Evolutionary conservation across 140 eudicot species (phyloP).

Genomic region (Flaveria floridana): DNA sequence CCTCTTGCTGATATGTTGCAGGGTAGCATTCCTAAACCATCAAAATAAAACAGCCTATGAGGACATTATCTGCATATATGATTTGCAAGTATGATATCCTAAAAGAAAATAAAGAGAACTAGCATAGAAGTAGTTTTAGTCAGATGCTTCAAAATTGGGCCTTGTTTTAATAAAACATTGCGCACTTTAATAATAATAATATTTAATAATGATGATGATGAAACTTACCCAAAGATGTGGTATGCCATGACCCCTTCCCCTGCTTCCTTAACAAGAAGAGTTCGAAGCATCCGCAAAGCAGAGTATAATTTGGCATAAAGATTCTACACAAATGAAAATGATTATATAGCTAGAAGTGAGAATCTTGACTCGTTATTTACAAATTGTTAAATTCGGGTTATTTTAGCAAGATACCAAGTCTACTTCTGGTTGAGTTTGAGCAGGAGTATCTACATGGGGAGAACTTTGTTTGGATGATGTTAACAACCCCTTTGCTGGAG

Average conservation of each 20-base stretch:
- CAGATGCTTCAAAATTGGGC: too few species aligned
- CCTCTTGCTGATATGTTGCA: conserved; percentile 56
- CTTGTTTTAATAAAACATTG: too few species aligned
- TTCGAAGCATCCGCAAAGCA: conserved; percentile 61
- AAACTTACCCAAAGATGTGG: conserved; percentile 60
- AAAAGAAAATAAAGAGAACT: not conserved
- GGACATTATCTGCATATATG: not conserved
- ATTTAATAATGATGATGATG: too few species aligned
- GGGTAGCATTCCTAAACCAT: conserved; percentile 51
- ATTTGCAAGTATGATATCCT: not conserved
- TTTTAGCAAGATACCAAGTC: conserved; percentile 43
- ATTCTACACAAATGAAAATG: conserved; percentile 36
- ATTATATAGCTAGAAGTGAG: conserved; percentile 1
- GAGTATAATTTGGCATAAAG: conserved; percentile 54
- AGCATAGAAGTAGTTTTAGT: too few species aligned
- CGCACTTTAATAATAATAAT: too few species aligned
- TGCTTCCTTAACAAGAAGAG: conserved; percentile 59
- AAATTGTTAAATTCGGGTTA: not conserved
- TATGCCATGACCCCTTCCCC: conserved; percentile 63
- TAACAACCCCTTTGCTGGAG: conserved; percentile 63
- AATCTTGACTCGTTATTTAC: not conserved
- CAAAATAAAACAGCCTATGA: conserved; percentile 16
- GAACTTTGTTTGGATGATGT: conserved; percentile 50
- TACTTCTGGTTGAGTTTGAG: conserved; percentile 47
- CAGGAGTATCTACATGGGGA: conserved; percentile 39